Evolutionary conservation across 345 rosid species (phyloP), one percentile per base, ranked within the genome.

Genomic region (Odontarrhena argentea): DNA sequence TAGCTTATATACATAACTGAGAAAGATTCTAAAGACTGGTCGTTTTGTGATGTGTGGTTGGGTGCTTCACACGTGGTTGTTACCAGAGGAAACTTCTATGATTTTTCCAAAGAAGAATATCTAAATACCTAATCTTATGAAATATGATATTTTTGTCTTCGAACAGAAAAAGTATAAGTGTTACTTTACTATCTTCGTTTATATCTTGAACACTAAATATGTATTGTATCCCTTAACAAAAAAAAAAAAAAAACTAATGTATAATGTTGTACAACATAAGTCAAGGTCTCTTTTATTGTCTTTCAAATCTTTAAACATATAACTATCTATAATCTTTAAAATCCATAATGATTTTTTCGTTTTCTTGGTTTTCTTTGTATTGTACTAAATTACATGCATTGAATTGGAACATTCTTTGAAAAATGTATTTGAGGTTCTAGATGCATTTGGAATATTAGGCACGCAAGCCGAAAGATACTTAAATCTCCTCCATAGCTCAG

Each of bases 11-110:
- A 66, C 30, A 37, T 2, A 36, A 38, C 36, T 13, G 25, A 66
- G 58, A 35, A 65, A 25, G 42, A 34, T 32, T 6, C 34, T 30
- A 32, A 56, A 43, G 49, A 32, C 45, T 58, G 55, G 40, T 18
- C 49, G 59, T 50, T 35, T 38, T 34, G 67, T 59, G 30, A 64
- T 64, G 11, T 65, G 71, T 72, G 76, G 28, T 50, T 10, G 14
- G 47, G 66, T 65, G 67, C 69, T 53, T 60, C 63, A 7, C 77
- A 67, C 73, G 77, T 67, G 63, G 73, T 60, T 55, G 45, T 46
- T 74, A 28, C 40, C 28, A 67, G 46, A 44, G 24, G 55, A 66
- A 67, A 36, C 11, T 60, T 67, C 73, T 45, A 15, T 53, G 68
- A 11, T 15, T 43, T 60, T 52, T 43, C 56, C 3, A 13, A 61